These are phyloP conservation scores for Fusarium lateritium DNA, from an alignment of 2,329 filamentous ascomycete species.

Conservation along the genomic window DNA sequence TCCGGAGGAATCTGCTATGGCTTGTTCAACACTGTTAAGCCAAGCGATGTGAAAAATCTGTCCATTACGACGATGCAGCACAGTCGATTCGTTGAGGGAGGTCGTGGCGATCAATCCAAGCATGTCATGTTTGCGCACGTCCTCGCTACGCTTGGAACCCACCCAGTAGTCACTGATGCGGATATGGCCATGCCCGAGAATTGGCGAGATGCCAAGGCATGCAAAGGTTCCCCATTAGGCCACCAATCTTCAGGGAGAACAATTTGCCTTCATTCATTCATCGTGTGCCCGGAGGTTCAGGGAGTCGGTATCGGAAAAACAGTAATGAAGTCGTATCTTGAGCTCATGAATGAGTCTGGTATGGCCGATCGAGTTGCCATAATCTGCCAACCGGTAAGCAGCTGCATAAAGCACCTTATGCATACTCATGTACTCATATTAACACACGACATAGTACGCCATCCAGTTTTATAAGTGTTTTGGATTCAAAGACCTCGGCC, in stretches of 20 bases:
- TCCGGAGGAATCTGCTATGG: constrained; percentile 79
- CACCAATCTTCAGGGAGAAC: constrained; percentile 82
- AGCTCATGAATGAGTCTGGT: constrained; percentile 79
- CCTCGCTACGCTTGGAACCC: constrained; percentile 79
- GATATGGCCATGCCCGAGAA: constrained; percentile 82
- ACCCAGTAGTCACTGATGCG: constrained; percentile 76
- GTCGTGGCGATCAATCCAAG: constrained; percentile 48
- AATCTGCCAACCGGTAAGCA: constrained; percentile 78
- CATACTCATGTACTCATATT: neutral
- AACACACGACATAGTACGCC: constrained; percentile 64
- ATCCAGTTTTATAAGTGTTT: constrained; percentile 83
- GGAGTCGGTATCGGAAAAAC: constrained; percentile 80
- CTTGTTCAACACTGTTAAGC: constrained; percentile 78
- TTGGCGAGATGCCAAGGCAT: constrained; percentile 68
- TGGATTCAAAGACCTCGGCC: constrained; percentile 78
- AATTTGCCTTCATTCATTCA: constrained; percentile 86
- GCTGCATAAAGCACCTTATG: neutral
- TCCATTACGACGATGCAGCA: constrained; percentile 65
- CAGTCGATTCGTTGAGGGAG: constrained; percentile 70
- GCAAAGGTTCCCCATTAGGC: constrained; percentile 66
- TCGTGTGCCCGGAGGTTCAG: constrained; percentile 82
- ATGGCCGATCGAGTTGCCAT: constrained; percentile 81
- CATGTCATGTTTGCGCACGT: constrained; percentile 83
- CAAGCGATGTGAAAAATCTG: constrained; percentile 62
- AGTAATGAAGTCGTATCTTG: constrained; percentile 82